Conservation (phyloP, 805 yeast genomes). For the Kazachstania taianensis region DNA sequence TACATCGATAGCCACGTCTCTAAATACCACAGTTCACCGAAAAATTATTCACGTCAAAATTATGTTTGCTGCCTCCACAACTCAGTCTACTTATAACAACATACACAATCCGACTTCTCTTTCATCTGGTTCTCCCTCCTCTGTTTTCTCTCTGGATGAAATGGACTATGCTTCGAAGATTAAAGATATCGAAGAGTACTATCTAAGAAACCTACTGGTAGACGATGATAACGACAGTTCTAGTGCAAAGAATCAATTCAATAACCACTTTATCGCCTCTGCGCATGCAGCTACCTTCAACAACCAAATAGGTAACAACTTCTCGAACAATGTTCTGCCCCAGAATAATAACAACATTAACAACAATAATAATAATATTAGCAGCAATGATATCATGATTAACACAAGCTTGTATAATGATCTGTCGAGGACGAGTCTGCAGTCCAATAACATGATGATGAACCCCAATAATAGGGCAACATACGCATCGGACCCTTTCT, state of each 20-base stretch:
- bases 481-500: neutral
- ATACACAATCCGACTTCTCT: no score
- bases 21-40: no score
- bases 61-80: no score
- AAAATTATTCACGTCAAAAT: no score
- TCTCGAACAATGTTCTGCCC: neutral
- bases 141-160: slow-evolving; percentile 21
- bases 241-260: neutral
- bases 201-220: slow-evolving; percentile 22
- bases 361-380: neutral
- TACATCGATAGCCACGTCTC: no score
- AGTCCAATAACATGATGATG: neutral
- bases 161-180: slow-evolving; percentile 17
- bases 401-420: slow-evolving; percentile 1
- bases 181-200: slow-evolving; percentile 28
- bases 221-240: slow-evolving; percentile 9
- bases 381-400: neutral
- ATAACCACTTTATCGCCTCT: neutral
- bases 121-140: slow-evolving; percentile 5
- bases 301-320: neutral
- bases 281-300: neutral
- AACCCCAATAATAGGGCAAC: neutral
- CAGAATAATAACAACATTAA: neutral
- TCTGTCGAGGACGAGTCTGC: neutral
- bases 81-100: no score